phyloP scores from a whole-genome alignment of 2,329 filamentous ascomycete species.

The Pseudogymnoascus sp. region DNA sequence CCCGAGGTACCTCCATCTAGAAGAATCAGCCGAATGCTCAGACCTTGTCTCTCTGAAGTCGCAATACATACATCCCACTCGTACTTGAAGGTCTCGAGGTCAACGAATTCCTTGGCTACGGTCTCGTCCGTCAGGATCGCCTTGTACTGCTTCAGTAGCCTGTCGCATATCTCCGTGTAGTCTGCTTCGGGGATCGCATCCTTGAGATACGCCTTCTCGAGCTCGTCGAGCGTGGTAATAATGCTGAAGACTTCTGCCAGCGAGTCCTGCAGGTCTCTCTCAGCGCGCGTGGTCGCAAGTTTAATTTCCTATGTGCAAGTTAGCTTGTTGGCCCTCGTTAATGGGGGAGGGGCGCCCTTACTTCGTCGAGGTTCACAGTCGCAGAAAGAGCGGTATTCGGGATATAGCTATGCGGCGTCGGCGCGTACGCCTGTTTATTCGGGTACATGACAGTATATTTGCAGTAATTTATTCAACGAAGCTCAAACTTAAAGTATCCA shows the following conservation, averaged over 20 bases:
- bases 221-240: constrained; percentile 85
- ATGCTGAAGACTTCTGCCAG: constrained; percentile 97
- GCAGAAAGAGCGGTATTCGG: constrained; percentile 76
- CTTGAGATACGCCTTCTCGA: constrained; percentile 94
- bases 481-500: background rate
- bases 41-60: background rate
- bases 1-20: constrained; percentile 87
- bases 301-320: constrained; percentile 70
- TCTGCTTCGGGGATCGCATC: constrained; percentile 87
- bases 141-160: constrained; percentile 92
- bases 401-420: constrained; percentile 59
- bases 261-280: constrained; percentile 90
- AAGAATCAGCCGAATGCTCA: constrained; percentile 10
- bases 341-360: constrained; percentile 31
- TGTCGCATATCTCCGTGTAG: constrained; percentile 93
- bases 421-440: constrained; percentile 29
- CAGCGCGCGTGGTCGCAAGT: constrained; percentile 73
- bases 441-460: constrained; percentile 22
- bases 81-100: constrained; percentile 82
- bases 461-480: background rate
- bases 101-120: constrained; percentile 80
- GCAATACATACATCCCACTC: constrained; percentile 71
- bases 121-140: constrained; percentile 84
- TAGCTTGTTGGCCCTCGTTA: constrained; percentile 15
- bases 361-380: constrained; percentile 89